phyloP scores from a whole-genome alignment of 1,284 basidiomycete species.

The Fistulinella staudtii region DNA sequence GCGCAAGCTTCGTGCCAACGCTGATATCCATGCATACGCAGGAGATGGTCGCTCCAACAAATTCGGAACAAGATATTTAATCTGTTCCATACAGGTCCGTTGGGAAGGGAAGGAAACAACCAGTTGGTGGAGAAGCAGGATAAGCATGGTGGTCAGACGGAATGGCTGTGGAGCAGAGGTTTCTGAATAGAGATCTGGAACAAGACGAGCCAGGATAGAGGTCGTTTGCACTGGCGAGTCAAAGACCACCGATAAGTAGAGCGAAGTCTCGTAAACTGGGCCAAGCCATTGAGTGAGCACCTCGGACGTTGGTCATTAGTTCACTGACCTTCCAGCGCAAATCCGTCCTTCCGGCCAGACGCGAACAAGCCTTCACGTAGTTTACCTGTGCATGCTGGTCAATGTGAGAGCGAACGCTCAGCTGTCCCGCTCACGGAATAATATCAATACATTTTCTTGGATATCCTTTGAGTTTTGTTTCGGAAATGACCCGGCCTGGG shows the following conservation, averaged over 20 bases:
- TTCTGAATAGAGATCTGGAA: conserved; percentile 44
- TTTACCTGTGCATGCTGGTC: conserved; percentile 48
- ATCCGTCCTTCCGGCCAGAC: conserved; percentile 50
- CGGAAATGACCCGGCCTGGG: conserved; percentile 28
- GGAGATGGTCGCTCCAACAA: conserved; percentile 36
- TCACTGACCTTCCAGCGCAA: conserved; percentile 58
- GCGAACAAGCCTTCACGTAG: conserved; percentile 65
- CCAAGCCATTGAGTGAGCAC: background rate
- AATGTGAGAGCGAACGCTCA: background rate
- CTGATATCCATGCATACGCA: conserved; percentile 44
- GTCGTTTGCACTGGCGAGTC: conserved; percentile 50
- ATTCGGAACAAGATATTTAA: conserved; percentile 38
- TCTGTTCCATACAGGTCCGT: conserved; percentile 45
- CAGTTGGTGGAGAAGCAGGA: conserved; percentile 54
- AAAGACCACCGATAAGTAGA: conserved; percentile 61
- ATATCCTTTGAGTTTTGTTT: conserved; percentile 46
- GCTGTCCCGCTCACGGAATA: conserved; percentile 54
- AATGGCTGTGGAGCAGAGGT: conserved; percentile 24
- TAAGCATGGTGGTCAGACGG: conserved; percentile 35
- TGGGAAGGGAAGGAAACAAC: conserved; percentile 59
- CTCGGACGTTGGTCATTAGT: background rate
- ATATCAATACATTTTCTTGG: conserved; percentile 63
- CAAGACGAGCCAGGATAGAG: conserved; percentile 55
- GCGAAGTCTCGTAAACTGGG: conserved; percentile 66
- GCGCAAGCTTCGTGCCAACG: conserved; percentile 46